Conservation (phyloP, 306 rosid genomes). For the Quercus berberidifolia region DNA sequence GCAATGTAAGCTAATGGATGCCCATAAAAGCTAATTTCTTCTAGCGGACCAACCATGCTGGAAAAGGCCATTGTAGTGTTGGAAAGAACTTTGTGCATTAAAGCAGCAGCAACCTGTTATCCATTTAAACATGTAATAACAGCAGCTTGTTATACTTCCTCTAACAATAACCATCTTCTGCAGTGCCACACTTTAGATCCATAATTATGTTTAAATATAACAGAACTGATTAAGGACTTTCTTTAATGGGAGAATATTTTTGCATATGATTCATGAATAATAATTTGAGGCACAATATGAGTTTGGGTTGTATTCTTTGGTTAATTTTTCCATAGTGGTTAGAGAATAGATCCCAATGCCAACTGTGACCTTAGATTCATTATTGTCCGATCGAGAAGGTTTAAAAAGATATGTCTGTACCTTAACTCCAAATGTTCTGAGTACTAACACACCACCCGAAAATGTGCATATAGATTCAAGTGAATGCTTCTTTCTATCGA, state of each 20-base stretch:
- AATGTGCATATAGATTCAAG: conserved; percentile 44
- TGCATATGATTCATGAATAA: too few species aligned
- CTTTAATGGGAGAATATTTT: too few species aligned
- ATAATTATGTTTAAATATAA: too few species aligned
- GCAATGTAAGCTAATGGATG: conserved; percentile 53
- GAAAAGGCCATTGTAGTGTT: conserved; percentile 55
- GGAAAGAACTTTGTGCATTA: conserved; percentile 37
- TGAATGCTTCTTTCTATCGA: conserved; percentile 59
- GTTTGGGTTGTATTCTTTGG: too few species aligned
- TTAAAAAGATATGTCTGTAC: conserved; percentile 7
- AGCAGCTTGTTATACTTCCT: not conserved
- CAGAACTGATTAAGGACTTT: too few species aligned
- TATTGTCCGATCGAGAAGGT: not conserved
- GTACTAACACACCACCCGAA: conserved; percentile 12
- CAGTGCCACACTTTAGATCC: too few species aligned
- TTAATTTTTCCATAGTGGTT: too few species aligned
- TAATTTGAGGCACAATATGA: too few species aligned
- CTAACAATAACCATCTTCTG: too few species aligned
- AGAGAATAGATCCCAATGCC: not conserved
- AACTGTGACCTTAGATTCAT: too few species aligned
- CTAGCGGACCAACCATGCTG: conserved; percentile 53
- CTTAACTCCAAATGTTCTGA: conserved; percentile 46
- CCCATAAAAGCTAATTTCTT: conserved; percentile 60
- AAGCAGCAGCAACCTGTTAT: conserved; percentile 34
- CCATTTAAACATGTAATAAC: not conserved